phyloP scores from a whole-genome alignment of 2,329 filamentous ascomycete species.

The Aspergillus pseudonomiae region DNA sequence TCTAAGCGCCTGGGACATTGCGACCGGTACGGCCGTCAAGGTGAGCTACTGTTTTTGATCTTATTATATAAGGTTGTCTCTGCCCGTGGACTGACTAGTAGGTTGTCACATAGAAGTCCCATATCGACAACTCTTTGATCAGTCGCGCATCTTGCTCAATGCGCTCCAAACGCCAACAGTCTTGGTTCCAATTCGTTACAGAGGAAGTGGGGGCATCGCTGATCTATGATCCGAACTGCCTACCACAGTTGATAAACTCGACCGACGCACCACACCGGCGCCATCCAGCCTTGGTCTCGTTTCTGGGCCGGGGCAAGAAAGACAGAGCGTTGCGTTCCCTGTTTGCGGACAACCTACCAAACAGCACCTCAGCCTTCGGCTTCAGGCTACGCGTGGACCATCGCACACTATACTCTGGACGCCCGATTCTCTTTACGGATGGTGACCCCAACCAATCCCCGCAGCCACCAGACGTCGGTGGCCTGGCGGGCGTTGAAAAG shows the following conservation, averaged over 20 bases:
- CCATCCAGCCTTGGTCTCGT: background rate
- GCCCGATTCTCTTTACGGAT: slow-evolving; percentile 1
- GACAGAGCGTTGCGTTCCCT: background rate
- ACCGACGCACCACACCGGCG: background rate
- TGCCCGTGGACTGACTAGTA: no score
- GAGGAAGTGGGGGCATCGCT: slow-evolving; percentile 1
- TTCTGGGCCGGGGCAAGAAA: slow-evolving; percentile 1
- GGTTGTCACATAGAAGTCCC: no score
- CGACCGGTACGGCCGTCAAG: no score
- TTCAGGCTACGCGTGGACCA: slow-evolving; percentile 5
- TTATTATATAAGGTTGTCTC: no score
- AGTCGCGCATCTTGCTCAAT: background rate
- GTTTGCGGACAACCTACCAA: slow-evolving; percentile 1
- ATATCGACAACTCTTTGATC: no score
- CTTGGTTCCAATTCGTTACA: slow-evolving; percentile 6
- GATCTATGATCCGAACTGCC: slow-evolving; percentile 3
- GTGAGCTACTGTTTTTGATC: no score
- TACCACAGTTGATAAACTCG: background rate
- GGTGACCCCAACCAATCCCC: background rate
- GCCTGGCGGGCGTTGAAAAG: background rate
- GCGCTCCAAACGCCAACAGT: background rate
- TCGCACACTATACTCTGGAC: background rate
- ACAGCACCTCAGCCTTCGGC: background rate
- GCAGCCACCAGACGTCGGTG: background rate
- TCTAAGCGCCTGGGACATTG: no score